Conservation (phyloP, 1,139 yeast species). For the Yamadazyma atlantica region DNA sequence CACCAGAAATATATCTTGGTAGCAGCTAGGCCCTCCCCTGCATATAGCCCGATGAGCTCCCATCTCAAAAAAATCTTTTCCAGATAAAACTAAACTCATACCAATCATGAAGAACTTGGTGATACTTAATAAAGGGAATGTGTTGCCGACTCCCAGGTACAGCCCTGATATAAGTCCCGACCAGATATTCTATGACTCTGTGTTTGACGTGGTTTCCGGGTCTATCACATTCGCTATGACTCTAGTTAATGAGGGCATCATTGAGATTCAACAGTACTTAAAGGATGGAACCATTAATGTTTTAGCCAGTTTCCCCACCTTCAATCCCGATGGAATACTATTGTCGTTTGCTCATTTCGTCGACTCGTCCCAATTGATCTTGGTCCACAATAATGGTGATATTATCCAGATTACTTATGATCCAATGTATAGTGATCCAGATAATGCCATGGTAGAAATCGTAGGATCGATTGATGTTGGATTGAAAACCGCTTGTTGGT, state of each 20-base stretch:
- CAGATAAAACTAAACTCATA: background rate
- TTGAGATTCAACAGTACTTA: conserved; percentile 54
- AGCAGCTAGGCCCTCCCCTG: background rate
- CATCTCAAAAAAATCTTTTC: conserved; percentile 2
- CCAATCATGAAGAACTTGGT: conserved; percentile 55
- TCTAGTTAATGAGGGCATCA: conserved; percentile 54
- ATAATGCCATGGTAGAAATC: conserved; percentile 61
- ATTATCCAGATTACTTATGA: conserved; percentile 68
- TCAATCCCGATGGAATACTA: conserved; percentile 19
- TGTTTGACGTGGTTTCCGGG: conserved; percentile 76
- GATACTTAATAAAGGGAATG: conserved; percentile 55
- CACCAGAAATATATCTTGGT: no score
- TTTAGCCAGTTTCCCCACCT: conserved; percentile 56
- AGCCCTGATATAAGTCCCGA: conserved; percentile 63
- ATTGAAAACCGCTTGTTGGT: conserved; percentile 76
- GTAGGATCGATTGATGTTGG: conserved; percentile 87
- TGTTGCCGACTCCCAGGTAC: conserved; percentile 48
- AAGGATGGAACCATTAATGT: conserved; percentile 55
- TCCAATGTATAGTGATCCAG: conserved; percentile 46
- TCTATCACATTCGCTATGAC: conserved; percentile 68
- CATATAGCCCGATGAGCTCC: background rate
- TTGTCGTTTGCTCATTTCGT: conserved; percentile 63
- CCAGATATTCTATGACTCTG: conserved; percentile 69
- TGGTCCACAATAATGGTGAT: conserved; percentile 68
- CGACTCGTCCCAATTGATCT: conserved; percentile 60